Evolutionary conservation across 2,329 filamentous ascomycete genomes (phyloP), one percentile per base, ranked within the genome.

Genomic region (Trichophyton simii): DNA sequence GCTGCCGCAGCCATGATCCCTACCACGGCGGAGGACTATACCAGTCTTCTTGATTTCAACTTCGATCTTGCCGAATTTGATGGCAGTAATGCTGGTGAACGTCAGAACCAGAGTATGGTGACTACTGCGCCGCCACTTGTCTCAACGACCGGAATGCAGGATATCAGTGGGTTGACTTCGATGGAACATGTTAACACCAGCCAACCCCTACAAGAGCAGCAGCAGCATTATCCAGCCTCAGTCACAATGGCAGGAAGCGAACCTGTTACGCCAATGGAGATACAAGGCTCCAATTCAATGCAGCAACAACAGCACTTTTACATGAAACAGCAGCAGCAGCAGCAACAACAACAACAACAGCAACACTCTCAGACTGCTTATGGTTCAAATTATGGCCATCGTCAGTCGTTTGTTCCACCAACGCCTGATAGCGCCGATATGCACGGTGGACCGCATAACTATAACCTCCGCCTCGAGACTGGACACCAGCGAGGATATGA

Each of bases 371-470:
- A 68, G 38, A 64, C 66, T 5, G 67, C 69, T 55, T 28, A 63
- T n/a, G 22, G 59, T 15, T 61, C 65, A 42, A 58, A 15, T 13
- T 66, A 65, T 60, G 61, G 61, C 3, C 65, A 65, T 11, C 34
- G 62, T 22, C 66, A 60, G 64, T n/a, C 70, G 69, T 59, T 66
- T 61, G 74, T 78, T 44, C 78, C 78, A 18, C 78, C 77, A 2
- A 80, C 78, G 1, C 78, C 78, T 8, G 78, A 78, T 62, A 79
- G 77, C 63, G 72, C 76, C 18, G 78, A 80, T 61, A 70, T 80
- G 64, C 78, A 79, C 59, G 75, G 74, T 3, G 72, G 70, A 63
- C 72, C 75, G 0, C 69, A 72, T 46, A 72, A 74, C 36, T 78
- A 76, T 63, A 69, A 70, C 2, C 71, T 73, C 58, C 71, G 71